These are phyloP conservation scores for Paramecium octaurelia DNA, from an alignment of 73 alveolate genomes.

Conservation along the genomic window DNA sequence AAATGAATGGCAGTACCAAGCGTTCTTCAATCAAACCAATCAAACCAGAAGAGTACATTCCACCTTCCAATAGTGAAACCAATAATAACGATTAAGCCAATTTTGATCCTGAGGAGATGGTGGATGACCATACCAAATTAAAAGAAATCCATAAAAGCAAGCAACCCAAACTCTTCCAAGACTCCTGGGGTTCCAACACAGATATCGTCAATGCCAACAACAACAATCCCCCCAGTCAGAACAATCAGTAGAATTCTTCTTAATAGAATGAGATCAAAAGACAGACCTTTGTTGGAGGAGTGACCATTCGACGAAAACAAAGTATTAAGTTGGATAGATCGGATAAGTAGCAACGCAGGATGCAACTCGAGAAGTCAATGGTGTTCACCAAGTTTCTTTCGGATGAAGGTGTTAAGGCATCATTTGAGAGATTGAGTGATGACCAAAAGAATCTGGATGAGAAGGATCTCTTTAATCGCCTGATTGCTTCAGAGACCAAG, in stretches of 20 bases:
- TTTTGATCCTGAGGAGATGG: conserved; percentile 34
- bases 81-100: conserved; percentile 19
- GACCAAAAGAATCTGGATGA: not conserved
- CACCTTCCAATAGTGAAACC: not conserved
- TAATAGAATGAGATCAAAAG: not conserved
- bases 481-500: not conserved
- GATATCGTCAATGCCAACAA: not conserved
- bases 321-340: not conserved
- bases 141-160: conserved; percentile 26
- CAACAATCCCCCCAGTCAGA: not conserved
- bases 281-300: not conserved
- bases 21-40: not conserved
- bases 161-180: not conserved
- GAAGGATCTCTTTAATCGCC: not conserved
- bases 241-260: not conserved
- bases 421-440: not conserved
- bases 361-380: not conserved
- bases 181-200: conserved; percentile 1
- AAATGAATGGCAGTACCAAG: not conserved
- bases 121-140: not conserved
- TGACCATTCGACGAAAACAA: not conserved
- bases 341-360: not conserved
- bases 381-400: not conserved
- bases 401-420: not conserved
- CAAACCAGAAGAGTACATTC: not conserved